A percentile compares a stretch with the other conserved stretches of the same genome.
phyloP scores from a whole-genome alignment of 805 yeast genomes.

The Metschnikowia anglica region DNA sequence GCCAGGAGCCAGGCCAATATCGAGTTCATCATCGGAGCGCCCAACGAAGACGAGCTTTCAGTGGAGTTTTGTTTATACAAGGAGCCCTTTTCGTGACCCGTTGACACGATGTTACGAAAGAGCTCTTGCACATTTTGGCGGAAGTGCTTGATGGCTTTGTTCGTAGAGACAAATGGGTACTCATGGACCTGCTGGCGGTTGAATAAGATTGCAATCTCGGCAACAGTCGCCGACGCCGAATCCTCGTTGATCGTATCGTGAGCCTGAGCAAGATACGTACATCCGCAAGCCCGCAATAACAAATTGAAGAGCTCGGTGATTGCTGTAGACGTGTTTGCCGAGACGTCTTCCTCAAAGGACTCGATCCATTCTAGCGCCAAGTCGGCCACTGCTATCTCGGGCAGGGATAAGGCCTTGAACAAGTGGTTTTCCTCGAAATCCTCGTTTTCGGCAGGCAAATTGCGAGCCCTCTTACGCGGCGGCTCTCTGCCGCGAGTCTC shows the following conservation, averaged over 20 bases:
- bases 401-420: conserved; percentile 31
- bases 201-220: conserved; percentile 66
- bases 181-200: conserved; percentile 63
- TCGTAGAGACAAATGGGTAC: conserved; percentile 61
- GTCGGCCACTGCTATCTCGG: conserved; percentile 32
- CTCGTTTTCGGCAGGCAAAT: no score
- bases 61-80: conserved; percentile 39
- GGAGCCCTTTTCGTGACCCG: conserved; percentile 61
- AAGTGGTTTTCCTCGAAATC: conserved; percentile 33
- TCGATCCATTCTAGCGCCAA: conserved; percentile 43
- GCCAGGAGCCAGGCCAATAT: conserved; percentile 74
- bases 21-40: conserved; percentile 50
- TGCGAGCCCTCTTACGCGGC: conserved; percentile 1
- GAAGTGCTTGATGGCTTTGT: conserved; percentile 47
- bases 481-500: neutral
- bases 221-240: conserved; percentile 69
- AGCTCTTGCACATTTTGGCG: conserved; percentile 52
- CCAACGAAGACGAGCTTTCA: conserved; percentile 18
- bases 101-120: conserved; percentile 48
- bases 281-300: conserved; percentile 69
- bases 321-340: conserved; percentile 31
- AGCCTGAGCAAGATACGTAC: conserved; percentile 60
- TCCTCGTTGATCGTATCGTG: conserved; percentile 75
- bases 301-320: conserved; percentile 66
- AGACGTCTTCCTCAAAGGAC: conserved; percentile 25